A percentile compares a stretch with the other conserved stretches of the same genome.
Conservation (phyloP, 1,284 basidiomycete species). For the Trichosporon ovoides region DNA sequence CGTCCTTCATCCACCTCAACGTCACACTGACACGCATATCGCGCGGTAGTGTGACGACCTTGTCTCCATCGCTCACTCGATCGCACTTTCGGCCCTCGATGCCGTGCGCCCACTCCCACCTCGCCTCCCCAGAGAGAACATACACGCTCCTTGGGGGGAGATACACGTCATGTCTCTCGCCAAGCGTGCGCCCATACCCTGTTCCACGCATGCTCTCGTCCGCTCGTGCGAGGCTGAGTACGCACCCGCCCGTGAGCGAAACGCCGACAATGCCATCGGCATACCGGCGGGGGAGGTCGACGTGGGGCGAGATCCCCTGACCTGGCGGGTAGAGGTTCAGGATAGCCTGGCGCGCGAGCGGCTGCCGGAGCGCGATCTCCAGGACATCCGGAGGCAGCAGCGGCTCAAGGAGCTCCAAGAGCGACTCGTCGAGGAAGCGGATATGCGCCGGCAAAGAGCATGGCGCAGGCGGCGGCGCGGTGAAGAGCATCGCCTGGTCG, state of each 20-base stretch:
- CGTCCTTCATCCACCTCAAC: conserved; percentile 45
- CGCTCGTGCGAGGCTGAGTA: conserved; percentile 28
- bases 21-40: conserved; percentile 45
- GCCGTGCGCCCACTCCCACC: conserved; percentile 52
- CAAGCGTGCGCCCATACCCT: neutral
- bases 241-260: conserved; percentile 39
- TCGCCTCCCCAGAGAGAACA: conserved; percentile 43
- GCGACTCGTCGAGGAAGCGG: conserved; percentile 11
- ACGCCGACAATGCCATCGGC: conserved; percentile 48
- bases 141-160: conserved; percentile 48
- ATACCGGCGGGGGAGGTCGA: conserved; percentile 51
- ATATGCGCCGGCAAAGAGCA: conserved; percentile 27
- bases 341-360: conserved; percentile 45
- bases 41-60: conserved; percentile 34
- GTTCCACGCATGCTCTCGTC: neutral
- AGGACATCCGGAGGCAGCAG: conserved; percentile 8
- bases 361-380: conserved; percentile 26
- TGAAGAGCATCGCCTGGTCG: conserved; percentile 49
- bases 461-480: conserved; percentile 1
- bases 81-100: conserved; percentile 39
- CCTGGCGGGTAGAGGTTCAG: conserved; percentile 51
- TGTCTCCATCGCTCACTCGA: conserved; percentile 23
- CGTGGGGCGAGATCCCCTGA: conserved; percentile 49
- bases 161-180: conserved; percentile 35
- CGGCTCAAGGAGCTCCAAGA: conserved; percentile 18